phyloP scores from a whole-genome alignment of 306 rosid species.

The Geum urbanum region DNA sequence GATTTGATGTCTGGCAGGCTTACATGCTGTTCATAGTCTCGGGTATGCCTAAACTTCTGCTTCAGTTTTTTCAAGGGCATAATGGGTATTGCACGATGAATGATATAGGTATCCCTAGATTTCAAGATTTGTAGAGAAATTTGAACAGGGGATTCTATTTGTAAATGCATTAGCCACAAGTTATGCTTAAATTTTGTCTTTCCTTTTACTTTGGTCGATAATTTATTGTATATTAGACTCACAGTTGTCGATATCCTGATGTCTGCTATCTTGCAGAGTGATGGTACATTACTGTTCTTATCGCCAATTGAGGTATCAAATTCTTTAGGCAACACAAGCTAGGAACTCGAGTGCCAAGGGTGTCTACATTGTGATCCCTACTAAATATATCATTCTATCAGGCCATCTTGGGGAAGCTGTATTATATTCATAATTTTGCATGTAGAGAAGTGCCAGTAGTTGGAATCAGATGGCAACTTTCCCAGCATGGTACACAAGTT shows the following conservation, averaged over 20 bases:
- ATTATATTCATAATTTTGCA: conserved; percentile 41
- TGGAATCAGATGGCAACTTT: conserved; percentile 43
- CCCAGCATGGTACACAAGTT: conserved; percentile 30
- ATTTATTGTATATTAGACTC: conserved; percentile 1
- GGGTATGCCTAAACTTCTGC: conserved; percentile 41
- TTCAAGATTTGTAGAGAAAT: not conserved
- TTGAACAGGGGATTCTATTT: not conserved
- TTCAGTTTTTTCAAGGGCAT: not conserved
- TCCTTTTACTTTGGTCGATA: not conserved
- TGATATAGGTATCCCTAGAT: not conserved
- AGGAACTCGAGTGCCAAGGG: conserved; percentile 32
- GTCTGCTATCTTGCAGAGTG: conserved; percentile 47
- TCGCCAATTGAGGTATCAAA: conserved; percentile 43
- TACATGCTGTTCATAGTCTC: conserved; percentile 37
- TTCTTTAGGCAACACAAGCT: conserved; percentile 40
- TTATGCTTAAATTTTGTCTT: not conserved
- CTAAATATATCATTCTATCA: conserved; percentile 24
- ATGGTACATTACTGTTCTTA: conserved; percentile 48
- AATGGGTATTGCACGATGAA: not conserved
- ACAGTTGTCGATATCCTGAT: conserved; percentile 32
- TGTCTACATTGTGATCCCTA: conserved; percentile 32
- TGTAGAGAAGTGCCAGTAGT: conserved; percentile 40
- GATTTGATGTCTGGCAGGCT: conserved; percentile 50
- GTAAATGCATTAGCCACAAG: not conserved
- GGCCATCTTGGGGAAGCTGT: conserved; percentile 30